Percentiles rank a stretch among this genome's conserved stretches.
Evolutionary conservation across 2,329 filamentous ascomycete genomes (phyloP).

Genomic region (Fusarium denticulatum): DNA sequence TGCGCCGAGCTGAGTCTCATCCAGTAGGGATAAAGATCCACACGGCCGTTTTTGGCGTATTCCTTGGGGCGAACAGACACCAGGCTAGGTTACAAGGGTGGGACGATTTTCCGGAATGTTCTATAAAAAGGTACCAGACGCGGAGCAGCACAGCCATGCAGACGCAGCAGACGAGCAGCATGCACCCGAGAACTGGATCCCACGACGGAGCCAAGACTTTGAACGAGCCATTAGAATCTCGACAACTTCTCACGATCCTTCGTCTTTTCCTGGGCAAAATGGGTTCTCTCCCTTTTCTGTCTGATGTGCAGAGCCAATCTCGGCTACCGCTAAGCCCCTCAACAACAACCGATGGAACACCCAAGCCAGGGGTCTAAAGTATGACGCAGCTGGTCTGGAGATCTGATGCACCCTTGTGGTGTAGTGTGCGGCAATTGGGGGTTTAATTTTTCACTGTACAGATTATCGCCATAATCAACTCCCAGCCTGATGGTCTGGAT

Average conservation of each 20-base stretch:
- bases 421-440: constrained; percentile 15
- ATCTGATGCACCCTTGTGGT: constrained; percentile 13
- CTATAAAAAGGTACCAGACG: constrained; percentile 34
- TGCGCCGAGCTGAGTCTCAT: constrained; percentile 3
- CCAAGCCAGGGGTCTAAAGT: constrained; percentile 21
- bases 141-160: constrained; percentile 18
- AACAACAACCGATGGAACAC: constrained; percentile 25
- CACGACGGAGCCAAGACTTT: not conserved
- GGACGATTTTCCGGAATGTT: constrained; percentile 38
- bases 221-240: constrained; percentile 11
- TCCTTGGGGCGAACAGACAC: constrained; percentile 4
- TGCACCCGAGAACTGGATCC: constrained; percentile 11
- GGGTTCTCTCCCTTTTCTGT: constrained; percentile 3
- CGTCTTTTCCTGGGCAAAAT: not conserved
- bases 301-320: constrained; percentile 31
- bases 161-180: constrained; percentile 4
- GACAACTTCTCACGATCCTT: constrained; percentile 10
- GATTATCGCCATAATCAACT: not conserved
- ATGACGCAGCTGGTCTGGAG: constrained; percentile 30
- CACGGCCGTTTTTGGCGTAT: constrained; percentile 12
- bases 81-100: constrained; percentile 22
- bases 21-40: constrained; percentile 5
- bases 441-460: not conserved
- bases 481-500: not conserved
- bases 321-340: constrained; percentile 33